Conservation (phyloP, 2,329 filamentous ascomycete genomes). For the Cadophora sp. region DNA sequence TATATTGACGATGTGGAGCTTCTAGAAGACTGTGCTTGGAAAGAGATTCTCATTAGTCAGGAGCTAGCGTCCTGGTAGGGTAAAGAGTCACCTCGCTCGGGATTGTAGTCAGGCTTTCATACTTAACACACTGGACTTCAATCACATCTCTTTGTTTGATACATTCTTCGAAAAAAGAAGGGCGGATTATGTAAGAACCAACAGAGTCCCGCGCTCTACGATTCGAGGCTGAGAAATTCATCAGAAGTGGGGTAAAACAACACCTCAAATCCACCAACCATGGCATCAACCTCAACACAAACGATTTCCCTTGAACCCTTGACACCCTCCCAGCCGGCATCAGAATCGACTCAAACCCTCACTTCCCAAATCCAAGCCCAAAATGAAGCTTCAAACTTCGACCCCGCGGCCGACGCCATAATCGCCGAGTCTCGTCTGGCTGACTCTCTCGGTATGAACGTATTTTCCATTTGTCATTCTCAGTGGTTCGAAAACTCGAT, state of each 20-base stretch:
- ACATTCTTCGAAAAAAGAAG: background rate
- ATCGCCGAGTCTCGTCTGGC: slow-evolving; percentile 53
- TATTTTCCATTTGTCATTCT: too few relatives aligned
- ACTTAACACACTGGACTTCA: background rate
- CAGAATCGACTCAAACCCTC: slow-evolving; percentile 11
- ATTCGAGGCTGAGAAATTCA: background rate
- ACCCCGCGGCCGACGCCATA: slow-evolving; percentile 42
- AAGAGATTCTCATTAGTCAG: background rate
- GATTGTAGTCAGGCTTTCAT: background rate
- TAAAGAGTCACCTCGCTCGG: background rate
- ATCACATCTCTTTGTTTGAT: background rate
- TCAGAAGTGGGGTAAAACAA: background rate
- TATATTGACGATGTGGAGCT: background rate
- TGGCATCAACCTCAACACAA: slow-evolving; percentile 23
- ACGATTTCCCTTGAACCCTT: slow-evolving; percentile 22
- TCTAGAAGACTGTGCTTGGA: background rate
- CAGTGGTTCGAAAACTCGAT: too few relatives aligned
- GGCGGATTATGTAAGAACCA: background rate
- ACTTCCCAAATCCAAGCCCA: background rate
- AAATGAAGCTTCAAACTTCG: slow-evolving; percentile 27
- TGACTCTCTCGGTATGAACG: slow-evolving; percentile 53
- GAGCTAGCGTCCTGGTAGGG: slow-evolving; percentile 1
- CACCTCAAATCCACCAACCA: background rate
- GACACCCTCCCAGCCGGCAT: background rate
- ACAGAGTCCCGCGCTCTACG: background rate